Conservation (phyloP, 108 stramenopile species). For the Fistulifera pelliculosa region DNA sequence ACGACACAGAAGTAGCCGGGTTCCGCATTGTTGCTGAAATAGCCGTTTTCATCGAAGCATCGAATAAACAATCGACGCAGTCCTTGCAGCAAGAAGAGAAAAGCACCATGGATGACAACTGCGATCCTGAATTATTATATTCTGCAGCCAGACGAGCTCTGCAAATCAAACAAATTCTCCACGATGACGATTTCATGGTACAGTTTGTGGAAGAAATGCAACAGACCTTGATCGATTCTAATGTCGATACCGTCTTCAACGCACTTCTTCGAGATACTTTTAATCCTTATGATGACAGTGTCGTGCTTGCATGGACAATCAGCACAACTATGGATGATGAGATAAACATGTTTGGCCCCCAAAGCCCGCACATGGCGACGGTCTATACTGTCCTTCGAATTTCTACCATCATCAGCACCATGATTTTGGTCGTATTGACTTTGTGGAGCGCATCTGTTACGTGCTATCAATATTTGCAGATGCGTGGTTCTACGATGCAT, state of each 20-base stretch:
- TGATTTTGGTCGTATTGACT: too few species aligned
- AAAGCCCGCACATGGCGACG: too few species aligned
- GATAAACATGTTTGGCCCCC: slow-evolving; percentile 27
- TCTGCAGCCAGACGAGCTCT: slow-evolving; percentile 20
- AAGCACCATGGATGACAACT: background rate
- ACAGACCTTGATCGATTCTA: background rate
- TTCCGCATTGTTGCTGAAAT: background rate
- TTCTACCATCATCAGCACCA: too few species aligned
- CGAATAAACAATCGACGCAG: background rate
- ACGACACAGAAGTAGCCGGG: background rate
- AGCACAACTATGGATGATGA: slow-evolving; percentile 34
- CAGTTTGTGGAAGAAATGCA: slow-evolving; percentile 10
- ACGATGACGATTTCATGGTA: slow-evolving; percentile 10
- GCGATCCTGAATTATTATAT: background rate
- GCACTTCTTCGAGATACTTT: background rate
- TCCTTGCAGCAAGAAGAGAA: background rate
- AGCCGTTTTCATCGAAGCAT: background rate
- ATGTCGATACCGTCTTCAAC: background rate
- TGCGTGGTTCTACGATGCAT: too few species aligned
- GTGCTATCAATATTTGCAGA: too few species aligned
- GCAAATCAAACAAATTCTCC: slow-evolving; percentile 12
- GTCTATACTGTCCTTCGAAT: too few species aligned
- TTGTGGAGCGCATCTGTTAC: too few species aligned
- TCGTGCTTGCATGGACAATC: slow-evolving; percentile 45
- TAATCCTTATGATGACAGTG: background rate